Conservation (phyloP, 345 rosid genomes). For the Corymbia maculata region DNA sequence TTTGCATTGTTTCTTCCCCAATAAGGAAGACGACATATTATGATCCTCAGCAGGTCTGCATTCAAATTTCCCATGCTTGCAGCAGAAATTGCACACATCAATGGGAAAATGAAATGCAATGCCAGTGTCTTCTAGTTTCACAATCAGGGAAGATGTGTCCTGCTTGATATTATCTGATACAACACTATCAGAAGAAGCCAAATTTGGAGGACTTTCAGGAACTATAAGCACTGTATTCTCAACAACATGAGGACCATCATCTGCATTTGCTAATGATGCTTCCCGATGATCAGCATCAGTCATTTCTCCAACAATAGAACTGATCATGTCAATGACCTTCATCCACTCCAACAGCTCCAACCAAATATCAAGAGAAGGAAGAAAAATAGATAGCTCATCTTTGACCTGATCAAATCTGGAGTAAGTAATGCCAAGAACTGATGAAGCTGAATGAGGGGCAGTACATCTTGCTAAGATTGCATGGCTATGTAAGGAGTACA, state of each 20-base stretch:
- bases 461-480: slow-evolving; percentile 52
- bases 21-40: slow-evolving; percentile 7
- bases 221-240: slow-evolving; percentile 1
- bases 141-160: slow-evolving; percentile 5
- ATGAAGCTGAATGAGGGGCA: slow-evolving; percentile 18
- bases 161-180: slow-evolving; percentile 10
- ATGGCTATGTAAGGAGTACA: slow-evolving; percentile 40
- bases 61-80: slow-evolving; percentile 19
- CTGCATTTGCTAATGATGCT: slow-evolving; percentile 12
- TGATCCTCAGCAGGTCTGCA: slow-evolving; percentile 10
- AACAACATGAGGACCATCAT: background rate
- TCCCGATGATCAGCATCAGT: slow-evolving; percentile 8
- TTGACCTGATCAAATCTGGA: slow-evolving; percentile 22
- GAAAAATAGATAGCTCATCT: slow-evolving; percentile 34
- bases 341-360: slow-evolving; percentile 52
- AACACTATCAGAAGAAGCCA: slow-evolving; percentile 9
- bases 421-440: slow-evolving; percentile 38
- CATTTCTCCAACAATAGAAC: slow-evolving; percentile 25
- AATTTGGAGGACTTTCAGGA: slow-evolving; percentile 16
- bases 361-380: slow-evolving; percentile 78
- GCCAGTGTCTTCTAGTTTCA: slow-evolving; percentile 52
- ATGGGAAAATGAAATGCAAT: slow-evolving; percentile 48
- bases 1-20: slow-evolving; percentile 33
- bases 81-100: slow-evolving; percentile 11
- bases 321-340: slow-evolving; percentile 26